These are phyloP conservation scores for Botryotinia globosa DNA, from an alignment of 2,329 filamentous ascomycete species.

Conservation along the genomic window DNA sequence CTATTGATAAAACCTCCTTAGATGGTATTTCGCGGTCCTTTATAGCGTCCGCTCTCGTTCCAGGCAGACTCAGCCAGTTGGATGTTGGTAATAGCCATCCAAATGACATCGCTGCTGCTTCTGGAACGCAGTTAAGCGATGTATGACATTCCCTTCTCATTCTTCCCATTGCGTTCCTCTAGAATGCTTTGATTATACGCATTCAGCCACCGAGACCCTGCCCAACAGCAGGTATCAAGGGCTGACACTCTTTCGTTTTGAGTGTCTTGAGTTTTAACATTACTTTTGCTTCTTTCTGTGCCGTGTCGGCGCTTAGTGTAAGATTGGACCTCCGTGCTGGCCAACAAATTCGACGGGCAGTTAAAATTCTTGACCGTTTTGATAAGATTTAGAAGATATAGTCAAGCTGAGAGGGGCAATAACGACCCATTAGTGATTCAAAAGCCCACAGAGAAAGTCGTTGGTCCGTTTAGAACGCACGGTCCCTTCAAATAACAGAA, in stretches of 20 bases:
- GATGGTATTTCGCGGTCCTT: neutral
- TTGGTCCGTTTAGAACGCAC: neutral
- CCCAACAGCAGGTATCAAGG: no score
- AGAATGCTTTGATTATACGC: no score
- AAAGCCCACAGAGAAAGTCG: neutral
- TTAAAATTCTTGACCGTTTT: neutral
- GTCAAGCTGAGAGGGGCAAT: neutral
- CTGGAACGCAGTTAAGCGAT: neutral
- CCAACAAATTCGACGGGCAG: neutral
- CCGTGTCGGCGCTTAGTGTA: neutral
- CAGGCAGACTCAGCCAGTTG: neutral
- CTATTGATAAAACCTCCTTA: fast-evolving
- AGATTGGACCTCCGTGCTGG: neutral
- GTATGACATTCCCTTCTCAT: no score
- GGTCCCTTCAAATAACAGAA: neutral
- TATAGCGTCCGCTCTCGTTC: neutral
- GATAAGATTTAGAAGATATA: neutral
- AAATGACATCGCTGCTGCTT: neutral
- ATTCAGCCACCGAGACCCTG: no score
- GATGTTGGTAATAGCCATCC: neutral
- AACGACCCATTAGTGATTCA: neutral
- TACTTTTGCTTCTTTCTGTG: no score
- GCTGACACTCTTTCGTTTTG: no score
- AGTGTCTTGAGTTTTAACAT: no score
- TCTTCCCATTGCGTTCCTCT: no score